These are phyloP conservation scores for Plasmodium vivax DNA, from an alignment of 169 alveolate species.

Conservation along the genomic window DNA sequence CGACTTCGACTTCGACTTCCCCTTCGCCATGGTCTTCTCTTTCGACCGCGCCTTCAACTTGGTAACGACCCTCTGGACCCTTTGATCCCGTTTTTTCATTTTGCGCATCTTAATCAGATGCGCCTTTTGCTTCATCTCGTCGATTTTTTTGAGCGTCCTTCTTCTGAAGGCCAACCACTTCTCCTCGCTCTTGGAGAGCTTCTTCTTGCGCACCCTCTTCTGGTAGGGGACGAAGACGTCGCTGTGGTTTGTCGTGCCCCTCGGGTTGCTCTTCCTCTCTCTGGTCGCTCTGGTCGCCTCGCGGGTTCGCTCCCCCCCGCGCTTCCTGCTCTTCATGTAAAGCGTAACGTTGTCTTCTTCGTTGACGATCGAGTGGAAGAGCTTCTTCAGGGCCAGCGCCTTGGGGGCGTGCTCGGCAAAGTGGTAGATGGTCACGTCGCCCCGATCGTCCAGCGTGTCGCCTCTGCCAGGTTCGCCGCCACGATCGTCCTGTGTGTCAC, in stretches of 20 bases:
- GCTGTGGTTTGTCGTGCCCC: neutral
- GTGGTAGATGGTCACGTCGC: neutral
- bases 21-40: constrained; percentile 8
- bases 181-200: constrained; percentile 36
- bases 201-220: constrained; percentile 22
- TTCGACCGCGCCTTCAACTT: constrained; percentile 18
- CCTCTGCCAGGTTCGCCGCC: neutral
- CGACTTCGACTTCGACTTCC: neutral
- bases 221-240: constrained; percentile 1
- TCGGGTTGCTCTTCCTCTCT: neutral
- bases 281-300: neutral
- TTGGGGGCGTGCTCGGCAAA: neutral
- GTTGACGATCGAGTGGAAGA: constrained; percentile 38
- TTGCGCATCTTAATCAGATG: constrained; percentile 51
- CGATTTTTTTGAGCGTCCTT: constrained; percentile 66
- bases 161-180: constrained; percentile 70
- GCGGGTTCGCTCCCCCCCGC: neutral
- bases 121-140: constrained; percentile 73
- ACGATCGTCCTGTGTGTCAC: neutral
- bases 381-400: constrained; percentile 16
- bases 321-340: neutral
- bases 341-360: constrained; percentile 21
- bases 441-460: neutral
- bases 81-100: constrained; percentile 51
- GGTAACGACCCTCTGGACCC: constrained; percentile 33